Conservation (phyloP, 129 eudicot species). For the Erigeron canadensis region DNA sequence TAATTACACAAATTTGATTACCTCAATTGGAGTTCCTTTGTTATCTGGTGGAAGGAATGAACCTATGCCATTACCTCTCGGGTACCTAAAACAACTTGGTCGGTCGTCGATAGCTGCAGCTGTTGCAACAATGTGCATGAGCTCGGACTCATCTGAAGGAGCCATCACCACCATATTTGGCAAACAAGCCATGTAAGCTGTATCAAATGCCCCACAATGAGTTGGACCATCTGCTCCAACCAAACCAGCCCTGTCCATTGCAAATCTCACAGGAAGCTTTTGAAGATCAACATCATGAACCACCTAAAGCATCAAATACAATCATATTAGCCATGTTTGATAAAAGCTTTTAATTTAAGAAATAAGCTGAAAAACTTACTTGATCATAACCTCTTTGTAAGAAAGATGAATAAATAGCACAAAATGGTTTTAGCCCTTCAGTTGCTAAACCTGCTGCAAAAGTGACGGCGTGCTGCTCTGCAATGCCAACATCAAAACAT, state of each 20-base stretch:
- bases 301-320: constrained; percentile 33
- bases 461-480: constrained; percentile 72
- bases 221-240: constrained; percentile 79
- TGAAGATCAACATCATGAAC: constrained; percentile 79
- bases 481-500: constrained; percentile 74
- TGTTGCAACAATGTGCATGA: constrained; percentile 69
- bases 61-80: constrained; percentile 71
- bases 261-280: constrained; percentile 63
- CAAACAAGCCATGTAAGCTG: constrained; percentile 68
- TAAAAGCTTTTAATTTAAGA: background rate
- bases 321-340: background rate
- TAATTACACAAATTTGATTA: constrained; percentile 9
- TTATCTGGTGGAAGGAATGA: constrained; percentile 42
- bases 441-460: constrained; percentile 73
- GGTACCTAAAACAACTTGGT: constrained; percentile 69
- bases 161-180: constrained; percentile 85
- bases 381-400: constrained; percentile 75
- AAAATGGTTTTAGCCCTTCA: constrained; percentile 70
- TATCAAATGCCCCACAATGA: constrained; percentile 73
- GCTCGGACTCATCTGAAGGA: constrained; percentile 61
- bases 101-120: constrained; percentile 66
- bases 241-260: constrained; percentile 66
- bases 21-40: constrained; percentile 64
- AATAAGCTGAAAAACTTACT: constrained; percentile 24
- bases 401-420: constrained; percentile 66